Conservation (phyloP, 768 basidiomycete genomes). For the Boletus pseudopeckii region DNA sequence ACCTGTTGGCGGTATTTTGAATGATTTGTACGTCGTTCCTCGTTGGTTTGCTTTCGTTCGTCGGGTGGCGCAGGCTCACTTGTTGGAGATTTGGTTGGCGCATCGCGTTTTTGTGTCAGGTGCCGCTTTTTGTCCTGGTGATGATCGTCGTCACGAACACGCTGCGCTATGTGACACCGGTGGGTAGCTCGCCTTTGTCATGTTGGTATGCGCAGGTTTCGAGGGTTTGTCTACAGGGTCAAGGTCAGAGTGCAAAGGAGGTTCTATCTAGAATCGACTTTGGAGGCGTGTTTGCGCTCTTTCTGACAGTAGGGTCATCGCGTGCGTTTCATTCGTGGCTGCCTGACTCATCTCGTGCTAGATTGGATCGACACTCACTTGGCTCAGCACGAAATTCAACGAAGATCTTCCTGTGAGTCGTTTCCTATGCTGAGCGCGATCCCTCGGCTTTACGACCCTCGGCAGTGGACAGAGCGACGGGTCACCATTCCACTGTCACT, state of each 20-base stretch:
- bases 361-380: conserved; percentile 10
- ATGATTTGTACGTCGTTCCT: conserved; percentile 8
- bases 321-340: background rate
- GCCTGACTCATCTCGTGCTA: background rate
- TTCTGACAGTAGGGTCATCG: background rate
- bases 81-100: conserved; percentile 18
- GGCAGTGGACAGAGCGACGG: conserved; percentile 7
- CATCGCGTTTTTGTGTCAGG: conserved; percentile 10
- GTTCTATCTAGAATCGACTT: conserved; percentile 12
- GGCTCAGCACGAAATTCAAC: conserved; percentile 16
- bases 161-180: conserved; percentile 11
- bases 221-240: background rate
- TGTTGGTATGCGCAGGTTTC: background rate
- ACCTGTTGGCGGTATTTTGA: conserved; percentile 8
- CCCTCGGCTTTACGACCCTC: background rate
- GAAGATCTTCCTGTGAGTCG: conserved; percentile 10
- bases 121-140: conserved; percentile 4
- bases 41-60: background rate
- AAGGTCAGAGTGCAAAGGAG: conserved; percentile 6
- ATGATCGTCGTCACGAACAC: conserved; percentile 1
- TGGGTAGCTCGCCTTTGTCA: background rate
- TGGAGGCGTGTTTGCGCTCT: conserved; percentile 9
- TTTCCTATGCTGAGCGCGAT: no score
- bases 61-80: background rate
- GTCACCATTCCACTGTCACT: conserved; percentile 7